Base-by-base conservation (phyloP, 2,329 filamentous ascomycete species). In the Venturia pyrina region DNA sequence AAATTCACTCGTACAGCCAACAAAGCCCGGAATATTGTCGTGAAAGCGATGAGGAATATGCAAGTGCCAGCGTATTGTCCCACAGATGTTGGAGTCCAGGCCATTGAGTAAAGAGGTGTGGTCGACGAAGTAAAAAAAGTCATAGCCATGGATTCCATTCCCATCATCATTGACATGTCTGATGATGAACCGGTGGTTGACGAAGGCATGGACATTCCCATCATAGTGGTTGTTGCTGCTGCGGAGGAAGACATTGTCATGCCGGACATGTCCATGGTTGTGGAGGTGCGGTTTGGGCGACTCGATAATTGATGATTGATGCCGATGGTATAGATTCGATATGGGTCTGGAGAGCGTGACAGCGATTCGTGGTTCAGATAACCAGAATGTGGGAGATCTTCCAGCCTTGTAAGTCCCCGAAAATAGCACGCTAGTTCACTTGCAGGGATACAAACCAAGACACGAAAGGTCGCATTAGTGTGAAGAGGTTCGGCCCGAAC, bases 21-120 rank as follows among this genome's bases (percentile, higher is more conserved):
- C n/a, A 96, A 80, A 21, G 81, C 78, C 63, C 93, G 89, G 72
- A 88, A 87, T 66, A 89, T 72, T 67, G 87, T 81, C 67, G 87
- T 87, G 64, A 98, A 86, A 59, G 89, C 71, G 73, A 96, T 87
- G 67, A 97, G 83, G 78, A 97, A 97, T 75, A 97, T 90, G 80
- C 93, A 96, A 34, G 91, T 96, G 65, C 87, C 93, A 1, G 91
- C 91, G 76, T 97, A 98, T 67, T 83, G 79, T 71, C 88, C 90
- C 6, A 82, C 79, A 43, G 79, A 87, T 37, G 74, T 77, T 5
- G 93, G 93, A 1, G 89, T 89, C 91, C 93, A 97, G 64, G 80
- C 75, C 28, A 78, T 75, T 19, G 90, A 87, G 79, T 82, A 91
- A 57, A 91, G 81, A 3, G 87, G 81, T 0, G 87, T 89, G 66